Evolutionary conservation across 2,329 filamentous ascomycete species (phyloP), one percentile per base, ranked within the genome.

Genomic region (Trichoderma oligosporum): DNA sequence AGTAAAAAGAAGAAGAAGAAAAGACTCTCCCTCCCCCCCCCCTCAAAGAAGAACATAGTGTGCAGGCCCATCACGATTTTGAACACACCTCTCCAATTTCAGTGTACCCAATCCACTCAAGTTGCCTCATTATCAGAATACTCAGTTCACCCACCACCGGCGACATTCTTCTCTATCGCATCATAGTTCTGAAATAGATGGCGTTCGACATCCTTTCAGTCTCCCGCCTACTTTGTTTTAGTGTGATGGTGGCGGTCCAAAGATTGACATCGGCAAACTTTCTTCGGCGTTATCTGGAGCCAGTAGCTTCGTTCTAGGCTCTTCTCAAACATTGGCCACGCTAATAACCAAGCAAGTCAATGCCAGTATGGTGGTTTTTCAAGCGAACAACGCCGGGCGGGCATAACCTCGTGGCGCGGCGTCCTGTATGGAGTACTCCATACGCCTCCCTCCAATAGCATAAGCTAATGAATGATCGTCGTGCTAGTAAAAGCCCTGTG

Each of bases 381-480:
- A 25, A 27, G n/a, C 41, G 41, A 44, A 14, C 41, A 44, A 22
- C 41, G 41, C 39, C 51, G 51, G 51, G 39, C 51, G 51, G 39
- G 39, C 51, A 54, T 45, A 38, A 54, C 51, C 51, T 54, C 51
- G 51, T 54, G 51, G 51, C 39, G 51, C 36, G 51, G 51, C 51
- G 51, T 55, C 51, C 41, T 35, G 22, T 45, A 25, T 33, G 33
- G 41, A 55, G 51, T 54, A 38, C 49, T 39, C 51, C 51, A 41
- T 54, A 38, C 49, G 51, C 51, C 51, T 55, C n/a, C 22, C 41
- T 36, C 41, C 29, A 36, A 49, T 44, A 24, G 27, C 31, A 49
- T 48, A 45, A 48, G 31, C 56, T 58, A 58, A 54, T 58, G 29
- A 38, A 58, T 58, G 56, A 58, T 58, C 56, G 56, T 53, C 56